These are phyloP conservation scores for Spathaspora passalidarum DNA, from an alignment of 805 yeast species.

Conservation along the genomic window DNA sequence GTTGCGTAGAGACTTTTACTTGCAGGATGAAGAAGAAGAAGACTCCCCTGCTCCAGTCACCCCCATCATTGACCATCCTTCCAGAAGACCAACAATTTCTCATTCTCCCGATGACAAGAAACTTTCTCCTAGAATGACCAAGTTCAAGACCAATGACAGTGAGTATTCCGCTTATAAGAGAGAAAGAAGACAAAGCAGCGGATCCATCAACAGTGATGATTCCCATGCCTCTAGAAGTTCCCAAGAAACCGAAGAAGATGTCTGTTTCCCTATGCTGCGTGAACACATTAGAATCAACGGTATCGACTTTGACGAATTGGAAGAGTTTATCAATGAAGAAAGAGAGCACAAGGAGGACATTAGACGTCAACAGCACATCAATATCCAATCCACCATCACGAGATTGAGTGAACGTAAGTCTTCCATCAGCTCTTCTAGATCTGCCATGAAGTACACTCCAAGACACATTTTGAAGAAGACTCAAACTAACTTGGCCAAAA, in stretches of 20 bases:
- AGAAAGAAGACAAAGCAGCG: constrained; percentile 33
- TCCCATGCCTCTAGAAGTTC: constrained; percentile 75
- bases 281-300: constrained; percentile 62
- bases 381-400: background rate
- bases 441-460: constrained; percentile 63
- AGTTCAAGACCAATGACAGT: constrained; percentile 23
- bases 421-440: background rate
- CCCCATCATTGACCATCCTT: constrained; percentile 12
- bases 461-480: constrained; percentile 25
- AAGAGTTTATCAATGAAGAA: constrained; percentile 69
- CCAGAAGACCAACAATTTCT: constrained; percentile 26
- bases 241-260: constrained; percentile 95
- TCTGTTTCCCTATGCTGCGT: constrained; percentile 88
- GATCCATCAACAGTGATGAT: constrained; percentile 58
- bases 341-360: constrained; percentile 41
- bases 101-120: constrained; percentile 17
- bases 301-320: constrained; percentile 88
- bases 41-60: constrained; percentile 3
- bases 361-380: constrained; percentile 21
- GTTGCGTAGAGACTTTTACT: constrained; percentile 18
- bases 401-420: background rate
- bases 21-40: constrained; percentile 17
- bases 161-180: constrained; percentile 14
- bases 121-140: constrained; percentile 25
- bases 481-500: constrained; percentile 1